phyloP scores from a whole-genome alignment of 257 asterid genomes.

The Solanum arcanum region DNA sequence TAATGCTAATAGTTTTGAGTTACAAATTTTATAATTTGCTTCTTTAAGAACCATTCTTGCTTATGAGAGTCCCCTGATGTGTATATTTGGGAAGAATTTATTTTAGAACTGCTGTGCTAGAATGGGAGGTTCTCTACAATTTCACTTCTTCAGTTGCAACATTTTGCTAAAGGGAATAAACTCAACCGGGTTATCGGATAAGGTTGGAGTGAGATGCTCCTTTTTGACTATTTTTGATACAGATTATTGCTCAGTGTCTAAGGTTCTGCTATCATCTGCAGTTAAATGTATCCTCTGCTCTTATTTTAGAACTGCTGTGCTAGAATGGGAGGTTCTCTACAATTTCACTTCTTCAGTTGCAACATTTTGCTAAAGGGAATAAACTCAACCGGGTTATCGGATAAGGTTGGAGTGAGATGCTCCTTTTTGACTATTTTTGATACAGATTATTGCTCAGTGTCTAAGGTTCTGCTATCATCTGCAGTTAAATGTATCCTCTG shows the following conservation, averaged over 20 bases:
- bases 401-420: conserved; percentile 22
- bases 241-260: neutral
- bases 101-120: conserved; percentile 8
- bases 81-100: neutral
- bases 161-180: conserved; percentile 11
- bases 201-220: conserved; percentile 17
- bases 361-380: conserved; percentile 10
- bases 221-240: neutral
- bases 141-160: conserved; percentile 1
- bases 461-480: neutral
- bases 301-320: conserved; percentile 9
- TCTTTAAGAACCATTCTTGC: neutral
- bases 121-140: conserved; percentile 3
- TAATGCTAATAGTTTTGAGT: neutral
- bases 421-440: neutral
- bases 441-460: neutral
- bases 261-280: neutral
- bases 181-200: conserved; percentile 2
- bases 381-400: neutral
- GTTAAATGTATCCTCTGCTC: conserved; percentile 12
- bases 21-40: neutral
- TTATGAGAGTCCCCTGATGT: neutral
- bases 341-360: conserved; percentile 1
- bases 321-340: conserved; percentile 5
- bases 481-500: conserved; percentile 15